Evolutionary conservation across 1,284 basidiomycete genomes (phyloP).

Genomic region (Sanguinoderma infundibulare): DNA sequence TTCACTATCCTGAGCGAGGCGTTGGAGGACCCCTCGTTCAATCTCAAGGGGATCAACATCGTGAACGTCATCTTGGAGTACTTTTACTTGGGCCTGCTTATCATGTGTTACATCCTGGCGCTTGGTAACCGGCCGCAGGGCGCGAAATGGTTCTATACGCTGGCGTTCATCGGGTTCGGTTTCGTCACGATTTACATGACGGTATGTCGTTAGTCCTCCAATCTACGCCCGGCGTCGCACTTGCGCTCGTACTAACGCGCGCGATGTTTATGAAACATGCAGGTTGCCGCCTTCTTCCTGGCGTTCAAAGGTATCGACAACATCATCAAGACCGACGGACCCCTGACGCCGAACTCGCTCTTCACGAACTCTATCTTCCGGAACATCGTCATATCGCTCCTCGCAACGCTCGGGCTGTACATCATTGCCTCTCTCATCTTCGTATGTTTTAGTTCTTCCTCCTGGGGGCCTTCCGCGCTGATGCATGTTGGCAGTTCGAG

Average conservation of each 20-base stretch:
- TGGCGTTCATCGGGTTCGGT: slow-evolving; percentile 83
- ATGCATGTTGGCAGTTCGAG: slow-evolving; percentile 60
- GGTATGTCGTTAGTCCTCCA: slow-evolving; percentile 52
- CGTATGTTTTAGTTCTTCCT: slow-evolving; percentile 51
- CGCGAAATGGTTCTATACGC: slow-evolving; percentile 81
- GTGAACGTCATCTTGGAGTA: slow-evolving; percentile 86
- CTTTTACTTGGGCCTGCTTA: slow-evolving; percentile 84
- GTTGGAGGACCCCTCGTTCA: slow-evolving; percentile 65
- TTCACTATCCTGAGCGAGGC: slow-evolving; percentile 80
- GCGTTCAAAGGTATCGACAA: slow-evolving; percentile 80
- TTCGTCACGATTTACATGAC: slow-evolving; percentile 94
- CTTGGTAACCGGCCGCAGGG: slow-evolving; percentile 95
- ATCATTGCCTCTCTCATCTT: slow-evolving; percentile 81
- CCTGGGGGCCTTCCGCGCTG: background rate
- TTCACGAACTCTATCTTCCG: slow-evolving; percentile 82
- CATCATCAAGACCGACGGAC: slow-evolving; percentile 51
- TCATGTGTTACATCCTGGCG: slow-evolving; percentile 90
- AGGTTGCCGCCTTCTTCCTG: slow-evolving; percentile 81
- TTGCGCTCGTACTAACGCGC: background rate
- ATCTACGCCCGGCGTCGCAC: background rate
- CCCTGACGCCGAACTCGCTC: slow-evolving; percentile 56
- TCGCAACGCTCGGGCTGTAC: slow-evolving; percentile 89
- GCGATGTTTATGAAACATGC: slow-evolving; percentile 17
- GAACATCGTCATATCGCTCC: slow-evolving; percentile 83
- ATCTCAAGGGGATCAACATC: slow-evolving; percentile 64